A percentile compares a stretch with the other conserved stretches of the same genome.
Evolutionary conservation across 441 rosid genomes (phyloP).

Genomic region (Eutrema salsugineum): DNA sequence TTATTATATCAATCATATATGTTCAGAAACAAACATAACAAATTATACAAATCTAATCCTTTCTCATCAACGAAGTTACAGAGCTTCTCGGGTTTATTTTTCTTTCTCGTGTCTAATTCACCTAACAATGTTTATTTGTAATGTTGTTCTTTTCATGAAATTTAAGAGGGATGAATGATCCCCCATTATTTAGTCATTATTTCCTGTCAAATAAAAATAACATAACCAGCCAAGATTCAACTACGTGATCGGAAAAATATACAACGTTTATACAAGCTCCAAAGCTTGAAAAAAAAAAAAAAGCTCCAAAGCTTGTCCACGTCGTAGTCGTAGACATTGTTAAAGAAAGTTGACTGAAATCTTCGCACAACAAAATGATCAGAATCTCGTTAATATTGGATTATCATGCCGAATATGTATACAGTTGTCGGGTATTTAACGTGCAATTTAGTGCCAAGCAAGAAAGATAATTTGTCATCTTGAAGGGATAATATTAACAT

Average conservation of each 20-base stretch:
- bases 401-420: not conserved
- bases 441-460: conserved; percentile 19
- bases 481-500: conserved; percentile 10
- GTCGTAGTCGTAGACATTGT: conserved; percentile 12
- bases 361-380: not conserved
- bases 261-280: not conserved
- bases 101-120: not conserved
- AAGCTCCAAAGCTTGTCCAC: conserved; percentile 19
- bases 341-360: not conserved
- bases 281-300: too few relatives aligned
- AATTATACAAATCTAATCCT: not conserved
- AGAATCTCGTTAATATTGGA: not conserved
- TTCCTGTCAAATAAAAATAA: not conserved
- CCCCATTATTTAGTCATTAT: conserved; percentile 4
- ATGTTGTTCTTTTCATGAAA: not conserved
- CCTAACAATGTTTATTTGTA: not conserved
- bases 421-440: conserved; percentile 8
- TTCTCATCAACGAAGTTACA: not conserved
- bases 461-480: not conserved
- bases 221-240: conserved; percentile 13
- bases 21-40: not conserved
- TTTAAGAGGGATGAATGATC: not conserved
- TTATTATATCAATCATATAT: not conserved
- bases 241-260: conserved; percentile 8
- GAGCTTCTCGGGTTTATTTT: not conserved